Conservation (phyloP, 1,284 basidiomycete species). For the Spongiforma sp. region DNA sequence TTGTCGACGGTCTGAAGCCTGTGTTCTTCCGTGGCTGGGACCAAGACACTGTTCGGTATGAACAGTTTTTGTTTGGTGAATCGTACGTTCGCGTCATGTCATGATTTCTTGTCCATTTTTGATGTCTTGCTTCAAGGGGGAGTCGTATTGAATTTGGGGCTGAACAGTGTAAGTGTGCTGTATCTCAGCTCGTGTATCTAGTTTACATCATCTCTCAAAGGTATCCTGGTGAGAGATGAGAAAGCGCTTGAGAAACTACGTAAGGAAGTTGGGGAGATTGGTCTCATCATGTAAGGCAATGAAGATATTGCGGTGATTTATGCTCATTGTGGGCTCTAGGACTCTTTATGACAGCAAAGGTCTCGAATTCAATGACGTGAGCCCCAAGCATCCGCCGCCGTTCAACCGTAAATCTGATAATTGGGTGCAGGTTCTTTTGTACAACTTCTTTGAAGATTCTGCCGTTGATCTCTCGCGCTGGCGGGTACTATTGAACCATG, state of each 20-base stretch:
- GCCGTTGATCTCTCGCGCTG: slow-evolving; percentile 54
- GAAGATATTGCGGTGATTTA: not conserved
- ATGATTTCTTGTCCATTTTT: slow-evolving; percentile 5
- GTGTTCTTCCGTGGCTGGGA: slow-evolving; percentile 64
- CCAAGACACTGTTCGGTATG: slow-evolving; percentile 54
- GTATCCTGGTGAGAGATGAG: slow-evolving; percentile 72
- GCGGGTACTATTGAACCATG: slow-evolving; percentile 60
- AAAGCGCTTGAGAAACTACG: slow-evolving; percentile 53
- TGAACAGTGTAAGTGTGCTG: slow-evolving; percentile 56
- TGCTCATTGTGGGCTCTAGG: slow-evolving; percentile 40
- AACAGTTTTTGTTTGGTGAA: slow-evolving; percentile 61
- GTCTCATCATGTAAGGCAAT: slow-evolving; percentile 59
- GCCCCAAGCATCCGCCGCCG: slow-evolving; percentile 9
- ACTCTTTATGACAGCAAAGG: slow-evolving; percentile 79
- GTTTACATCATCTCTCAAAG: slow-evolving; percentile 37
- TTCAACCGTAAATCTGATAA: slow-evolving; percentile 1
- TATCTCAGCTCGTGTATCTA: not conserved
- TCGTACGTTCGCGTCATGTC: slow-evolving; percentile 38
- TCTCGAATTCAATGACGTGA: slow-evolving; percentile 73
- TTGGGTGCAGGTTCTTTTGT: slow-evolving; percentile 62
- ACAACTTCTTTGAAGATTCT: slow-evolving; percentile 75
- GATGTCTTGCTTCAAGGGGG: slow-evolving; percentile 39
- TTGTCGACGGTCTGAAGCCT: slow-evolving; percentile 64
- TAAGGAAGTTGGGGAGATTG: slow-evolving; percentile 62
- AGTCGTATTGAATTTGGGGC: slow-evolving; percentile 69